Conservation (phyloP, 306 rosid species). For the Sechiopsis laciniata region DNA sequence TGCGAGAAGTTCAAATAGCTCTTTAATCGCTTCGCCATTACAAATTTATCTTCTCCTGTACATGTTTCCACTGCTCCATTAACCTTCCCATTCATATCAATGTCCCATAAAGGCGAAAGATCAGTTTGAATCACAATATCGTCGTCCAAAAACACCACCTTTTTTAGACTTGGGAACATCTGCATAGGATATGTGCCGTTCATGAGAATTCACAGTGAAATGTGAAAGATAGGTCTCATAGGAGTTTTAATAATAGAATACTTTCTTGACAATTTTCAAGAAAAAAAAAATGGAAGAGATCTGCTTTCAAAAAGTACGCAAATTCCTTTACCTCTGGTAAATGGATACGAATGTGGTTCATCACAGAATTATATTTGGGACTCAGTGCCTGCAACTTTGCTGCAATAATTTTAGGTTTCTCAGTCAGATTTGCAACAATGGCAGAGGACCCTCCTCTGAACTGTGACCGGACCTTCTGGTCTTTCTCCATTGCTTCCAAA, state of each 20-base stretch:
- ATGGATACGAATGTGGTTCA: slow-evolving; percentile 93
- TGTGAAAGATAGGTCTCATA: background rate
- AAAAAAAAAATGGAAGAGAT: background rate
- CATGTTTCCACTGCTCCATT: slow-evolving; percentile 99
- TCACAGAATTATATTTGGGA: slow-evolving; percentile 94
- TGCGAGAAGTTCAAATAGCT: slow-evolving; percentile 97
- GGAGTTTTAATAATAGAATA: background rate
- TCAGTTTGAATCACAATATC: slow-evolving; percentile 94
- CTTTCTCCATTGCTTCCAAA: slow-evolving; percentile 97
- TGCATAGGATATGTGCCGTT: slow-evolving; percentile 25
- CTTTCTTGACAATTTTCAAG: background rate
- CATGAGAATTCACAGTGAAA: slow-evolving; percentile 14
- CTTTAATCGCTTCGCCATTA: slow-evolving; percentile 88
- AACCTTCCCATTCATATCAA: slow-evolving; percentile 83
- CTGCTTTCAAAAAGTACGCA: background rate
- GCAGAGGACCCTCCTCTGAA: slow-evolving; percentile 94
- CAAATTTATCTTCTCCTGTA: slow-evolving; percentile 79
- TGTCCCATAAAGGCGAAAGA: slow-evolving; percentile 97
- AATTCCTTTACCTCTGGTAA: slow-evolving; percentile 72
- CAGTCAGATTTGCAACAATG: slow-evolving; percentile 69
- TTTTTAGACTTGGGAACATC: slow-evolving; percentile 90
- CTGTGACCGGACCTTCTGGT: slow-evolving; percentile 71
- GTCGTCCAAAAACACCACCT: slow-evolving; percentile 92
- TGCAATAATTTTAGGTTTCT: slow-evolving; percentile 75
- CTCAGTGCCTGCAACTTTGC: slow-evolving; percentile 93